Evolutionary conservation across 768 basidiomycete genomes (phyloP).

Genomic region (Cyclocybe cylindracea): DNA sequence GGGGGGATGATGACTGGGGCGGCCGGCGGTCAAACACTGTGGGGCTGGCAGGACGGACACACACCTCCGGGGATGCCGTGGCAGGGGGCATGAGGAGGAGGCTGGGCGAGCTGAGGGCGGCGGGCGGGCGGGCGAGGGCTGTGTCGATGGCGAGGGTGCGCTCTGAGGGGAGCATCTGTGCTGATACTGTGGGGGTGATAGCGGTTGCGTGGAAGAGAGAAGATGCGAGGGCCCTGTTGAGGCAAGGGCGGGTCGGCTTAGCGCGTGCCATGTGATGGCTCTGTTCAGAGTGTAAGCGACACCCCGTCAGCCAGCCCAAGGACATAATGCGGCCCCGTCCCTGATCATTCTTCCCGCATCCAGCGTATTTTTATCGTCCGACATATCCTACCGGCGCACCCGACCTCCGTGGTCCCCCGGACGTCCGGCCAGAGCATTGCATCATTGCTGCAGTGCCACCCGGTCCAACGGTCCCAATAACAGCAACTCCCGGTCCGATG

Average conservation of each 20-base stretch:
- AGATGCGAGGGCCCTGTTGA: not conserved
- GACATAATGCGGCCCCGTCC: too few relatives aligned
- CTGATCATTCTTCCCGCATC: too few relatives aligned
- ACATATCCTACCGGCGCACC: too few relatives aligned
- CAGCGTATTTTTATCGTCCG: too few relatives aligned
- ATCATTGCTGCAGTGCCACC: too few relatives aligned
- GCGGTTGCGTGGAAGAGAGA: slow-evolving; percentile 8
- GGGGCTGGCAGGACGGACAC: not conserved
- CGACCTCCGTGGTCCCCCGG: too few relatives aligned
- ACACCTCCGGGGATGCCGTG: too few relatives aligned
- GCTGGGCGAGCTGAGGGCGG: slow-evolving; percentile 1
- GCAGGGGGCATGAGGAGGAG: too few relatives aligned
- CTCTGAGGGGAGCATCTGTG: slow-evolving; percentile 17
- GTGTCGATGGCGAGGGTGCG: slow-evolving; percentile 3
- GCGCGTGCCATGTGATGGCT: slow-evolving; percentile 7
- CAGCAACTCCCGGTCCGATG: too few relatives aligned
- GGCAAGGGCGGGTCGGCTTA: not conserved
- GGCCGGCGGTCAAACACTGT: slow-evolving; percentile 1
- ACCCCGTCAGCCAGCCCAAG: not conserved
- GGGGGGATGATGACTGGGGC: slow-evolving; percentile 14
- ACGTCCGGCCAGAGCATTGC: too few relatives aligned
- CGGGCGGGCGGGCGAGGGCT: not conserved
- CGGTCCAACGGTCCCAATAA: too few relatives aligned
- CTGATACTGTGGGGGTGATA: slow-evolving; percentile 19
- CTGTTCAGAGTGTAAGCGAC: not conserved